Percentiles rank a stretch among this genome's conserved stretches.
Conservation (phyloP, 768 basidiomycete species). For the Termitomyces bulborhizus region DNA sequence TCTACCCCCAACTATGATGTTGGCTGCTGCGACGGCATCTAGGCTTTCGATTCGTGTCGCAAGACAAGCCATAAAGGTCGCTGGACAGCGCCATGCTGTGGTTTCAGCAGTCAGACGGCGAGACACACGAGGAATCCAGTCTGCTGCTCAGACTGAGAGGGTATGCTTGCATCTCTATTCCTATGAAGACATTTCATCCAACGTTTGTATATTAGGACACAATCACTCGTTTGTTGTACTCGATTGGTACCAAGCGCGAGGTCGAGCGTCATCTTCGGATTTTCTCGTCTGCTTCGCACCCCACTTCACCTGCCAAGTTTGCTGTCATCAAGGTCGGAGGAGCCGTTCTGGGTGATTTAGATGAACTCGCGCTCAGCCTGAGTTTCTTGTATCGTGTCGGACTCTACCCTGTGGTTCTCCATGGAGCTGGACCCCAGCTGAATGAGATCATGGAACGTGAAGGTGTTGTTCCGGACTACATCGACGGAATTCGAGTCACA, state of each 20-base stretch:
- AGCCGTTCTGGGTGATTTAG: constrained; percentile 85
- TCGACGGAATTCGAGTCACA: constrained; percentile 96
- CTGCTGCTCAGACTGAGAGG: constrained; percentile 69
- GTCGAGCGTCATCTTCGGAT: constrained; percentile 98
- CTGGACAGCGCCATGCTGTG: constrained; percentile 41
- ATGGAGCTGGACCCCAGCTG: constrained; percentile 93
- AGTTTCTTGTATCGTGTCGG: constrained; percentile 97
- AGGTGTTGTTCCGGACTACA: constrained; percentile 94
- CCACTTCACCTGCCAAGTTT: constrained; percentile 88
- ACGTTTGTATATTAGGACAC: constrained; percentile 61
- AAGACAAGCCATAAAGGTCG: constrained; percentile 42
- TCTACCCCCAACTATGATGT: constrained; percentile 21
- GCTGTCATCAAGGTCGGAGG: constrained; percentile 99
- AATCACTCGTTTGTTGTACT: constrained; percentile 93
- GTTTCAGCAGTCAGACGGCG: constrained; percentile 34
- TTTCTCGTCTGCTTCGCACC: constrained; percentile 90
- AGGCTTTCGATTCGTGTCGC: constrained; percentile 30
- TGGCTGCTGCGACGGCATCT: constrained; percentile 27
- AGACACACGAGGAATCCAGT: constrained; percentile 42
- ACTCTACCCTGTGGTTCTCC: constrained; percentile 95
- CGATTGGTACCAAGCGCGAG: constrained; percentile 94
- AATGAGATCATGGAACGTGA: constrained; percentile 92
- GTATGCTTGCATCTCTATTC: constrained; percentile 31
- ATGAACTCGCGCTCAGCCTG: constrained; percentile 90
- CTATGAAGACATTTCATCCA: background rate